Evolutionary conservation across 208 protist species (phyloP), one percentile per base, ranked within the genome.

Genomic region (Wallacemonas rigidus): DNA sequence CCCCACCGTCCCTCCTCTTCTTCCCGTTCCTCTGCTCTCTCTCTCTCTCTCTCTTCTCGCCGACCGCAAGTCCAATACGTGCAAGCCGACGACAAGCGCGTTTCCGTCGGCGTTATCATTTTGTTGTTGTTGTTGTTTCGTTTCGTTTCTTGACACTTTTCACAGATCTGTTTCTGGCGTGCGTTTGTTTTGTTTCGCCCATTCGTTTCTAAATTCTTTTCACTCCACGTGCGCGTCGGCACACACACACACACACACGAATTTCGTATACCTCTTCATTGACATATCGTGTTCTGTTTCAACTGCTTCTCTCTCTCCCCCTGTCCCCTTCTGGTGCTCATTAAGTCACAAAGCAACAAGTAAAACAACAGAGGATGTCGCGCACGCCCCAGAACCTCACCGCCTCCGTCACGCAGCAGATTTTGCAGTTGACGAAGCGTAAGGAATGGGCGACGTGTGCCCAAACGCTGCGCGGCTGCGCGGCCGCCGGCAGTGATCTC

Each of bases 391-490:
- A 26, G 26, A 26, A 26, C 26, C 26, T 26, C 26, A 26, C 26
- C 26, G 26, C 26, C 26, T 26, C 26, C 26, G 26, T 26, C 26
- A 26, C 26, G 38, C 56, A 11, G 38, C 56, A 36, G 38, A 5
- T 62, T 26, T 38, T 62, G 8, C 14, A 4, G 14, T 71, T 77
- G 17, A 74, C 81, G 62, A 36, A 78, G 56, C 39, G 50, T 17
- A 69, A 61, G 2, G 79, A 87, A 47, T 87, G 82, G 82, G 26
- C 6, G n/a, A 43, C 26, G 12, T 83, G 74, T 17, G 68, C 84
- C 3, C 57, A 65, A 36, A 62, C 70, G 1, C 75, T 87, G 1
- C 71, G 40, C 14, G 71, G 70, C n/a, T 81, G 75, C 60, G 69
- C 58, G 2, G 68, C 67, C 55, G 56, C 67, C 2, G 75, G 78